Percentiles rank a stretch among this genome's conserved stretches.
These are phyloP conservation scores for Schizonepeta tenuifolia DNA, from an alignment of 257 asterid species.

Conservation along the genomic window DNA sequence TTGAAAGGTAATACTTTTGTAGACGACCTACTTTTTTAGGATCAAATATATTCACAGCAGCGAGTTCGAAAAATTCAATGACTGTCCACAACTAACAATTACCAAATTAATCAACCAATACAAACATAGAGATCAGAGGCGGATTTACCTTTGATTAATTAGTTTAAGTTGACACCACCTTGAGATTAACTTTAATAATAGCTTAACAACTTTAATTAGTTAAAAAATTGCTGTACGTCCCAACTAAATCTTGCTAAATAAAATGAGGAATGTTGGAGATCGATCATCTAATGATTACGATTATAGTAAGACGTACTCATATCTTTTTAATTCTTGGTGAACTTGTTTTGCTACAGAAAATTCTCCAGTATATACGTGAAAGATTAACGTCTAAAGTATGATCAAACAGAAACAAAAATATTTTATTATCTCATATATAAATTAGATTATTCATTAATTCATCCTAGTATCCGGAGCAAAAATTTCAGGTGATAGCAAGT, in stretches of 20 bases:
- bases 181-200: slow-evolving; percentile 36
- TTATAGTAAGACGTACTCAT: neutral
- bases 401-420: too few relatives aligned
- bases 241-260: slow-evolving; percentile 20
- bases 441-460: too few relatives aligned
- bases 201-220: slow-evolving; percentile 34
- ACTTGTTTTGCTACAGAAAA: neutral
- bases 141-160: neutral
- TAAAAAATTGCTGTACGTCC: slow-evolving; percentile 22
- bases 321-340: neutral
- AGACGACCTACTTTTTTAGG: too few relatives aligned
- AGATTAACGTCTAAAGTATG: too few relatives aligned
- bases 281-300: slow-evolving; percentile 19
- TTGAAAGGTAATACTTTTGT: too few relatives aligned
- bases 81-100: neutral
- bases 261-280: slow-evolving; percentile 12
- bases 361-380: too few relatives aligned
- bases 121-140: neutral
- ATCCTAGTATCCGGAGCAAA: too few relatives aligned
- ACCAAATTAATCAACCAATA: neutral
- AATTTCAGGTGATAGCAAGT: neutral
- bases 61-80: neutral
- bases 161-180: slow-evolving; percentile 35
- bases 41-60: too few relatives aligned
- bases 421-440: neutral